These are phyloP conservation scores for Paraglomus brasilianum DNA, from an alignment of 192 early-diverging fungal genomes.

Conservation along the genomic window DNA sequence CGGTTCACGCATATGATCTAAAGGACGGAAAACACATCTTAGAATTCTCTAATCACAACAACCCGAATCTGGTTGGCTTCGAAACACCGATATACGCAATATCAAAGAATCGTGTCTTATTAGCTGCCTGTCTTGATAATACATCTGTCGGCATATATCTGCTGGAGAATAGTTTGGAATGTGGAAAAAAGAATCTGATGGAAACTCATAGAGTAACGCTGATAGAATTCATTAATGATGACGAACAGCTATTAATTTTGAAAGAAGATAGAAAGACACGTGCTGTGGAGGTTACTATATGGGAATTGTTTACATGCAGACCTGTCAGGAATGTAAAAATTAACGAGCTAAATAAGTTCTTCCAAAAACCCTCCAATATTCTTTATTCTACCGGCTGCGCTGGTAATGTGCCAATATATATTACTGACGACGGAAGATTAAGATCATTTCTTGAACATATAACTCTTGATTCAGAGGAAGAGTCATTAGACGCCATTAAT, in stretches of 20 bases:
- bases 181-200: not conserved
- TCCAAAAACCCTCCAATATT: not conserved
- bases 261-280: not conserved
- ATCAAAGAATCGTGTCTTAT: not conserved
- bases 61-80: too few relatives aligned
- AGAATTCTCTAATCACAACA: too few relatives aligned
- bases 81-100: conserved; percentile 3
- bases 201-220: not conserved
- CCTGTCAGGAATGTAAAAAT: not conserved
- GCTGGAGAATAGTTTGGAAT: conserved; percentile 17
- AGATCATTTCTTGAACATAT: not conserved
- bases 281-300: not conserved
- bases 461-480: not conserved
- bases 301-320: conserved; percentile 17
- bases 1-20: too few relatives aligned
- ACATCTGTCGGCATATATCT: conserved; percentile 3
- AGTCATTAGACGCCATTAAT: not conserved
- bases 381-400: not conserved
- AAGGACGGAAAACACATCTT: too few relatives aligned
- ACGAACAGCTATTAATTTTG: conserved; percentile 14
- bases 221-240: conserved; percentile 21
- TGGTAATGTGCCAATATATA: not conserved
- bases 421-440: not conserved
- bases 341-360: not conserved
- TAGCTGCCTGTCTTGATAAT: conserved; percentile 4